Base-by-base conservation (phyloP, 1,284 basidiomycete species). In the Inonotus obliquus region DNA sequence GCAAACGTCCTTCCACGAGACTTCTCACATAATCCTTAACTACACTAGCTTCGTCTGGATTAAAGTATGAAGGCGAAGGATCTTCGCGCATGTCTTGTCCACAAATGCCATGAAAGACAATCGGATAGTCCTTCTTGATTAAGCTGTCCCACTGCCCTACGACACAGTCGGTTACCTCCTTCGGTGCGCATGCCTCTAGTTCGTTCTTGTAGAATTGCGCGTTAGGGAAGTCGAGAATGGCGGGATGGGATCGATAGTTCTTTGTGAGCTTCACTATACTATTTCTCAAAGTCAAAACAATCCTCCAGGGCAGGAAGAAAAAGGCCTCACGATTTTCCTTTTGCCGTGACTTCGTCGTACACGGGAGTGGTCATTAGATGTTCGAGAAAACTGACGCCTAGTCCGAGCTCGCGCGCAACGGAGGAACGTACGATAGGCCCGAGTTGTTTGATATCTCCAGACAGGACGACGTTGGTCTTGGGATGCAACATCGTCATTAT, bases 401-500 rank as follows among this genome's bases (percentile, higher is more conserved):
- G 68, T 1, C 83, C 83, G 1, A 84, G 71, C 32, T 74, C 69
- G n/a, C 76, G 70, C 1, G 82, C 83, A 32, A 82, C 71, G 2
- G 65, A 61, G 0, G 82, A 85, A 4, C 80, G 76, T 64, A 87
- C 79, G 63, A 86, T 80, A 0, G 86, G 85, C 0, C 85, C 83
- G 1, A 87, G 73, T 68, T 87, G 85, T 67, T 83, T 81, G 0
- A 80, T 82, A 66, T 87, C 86, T 0, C 86, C 85, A 2, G 81
- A 80, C 0, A 87, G 73, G 35, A 86, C 68, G 29, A 87, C 69
- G 61, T 84, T 84, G 0, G 85, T 87, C 1, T 69, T 65, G 5
- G 69, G 71, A 61, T 80, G 79, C 0, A 81, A 79, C 72, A 85
- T 76, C 4, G 77, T 80, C 69, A 79, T 81, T 67, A 87, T 81